These are phyloP conservation scores for Trichoderma atrobrunneum DNA, from an alignment of 2,329 filamentous ascomycete species.

Conservation along the genomic window DNA sequence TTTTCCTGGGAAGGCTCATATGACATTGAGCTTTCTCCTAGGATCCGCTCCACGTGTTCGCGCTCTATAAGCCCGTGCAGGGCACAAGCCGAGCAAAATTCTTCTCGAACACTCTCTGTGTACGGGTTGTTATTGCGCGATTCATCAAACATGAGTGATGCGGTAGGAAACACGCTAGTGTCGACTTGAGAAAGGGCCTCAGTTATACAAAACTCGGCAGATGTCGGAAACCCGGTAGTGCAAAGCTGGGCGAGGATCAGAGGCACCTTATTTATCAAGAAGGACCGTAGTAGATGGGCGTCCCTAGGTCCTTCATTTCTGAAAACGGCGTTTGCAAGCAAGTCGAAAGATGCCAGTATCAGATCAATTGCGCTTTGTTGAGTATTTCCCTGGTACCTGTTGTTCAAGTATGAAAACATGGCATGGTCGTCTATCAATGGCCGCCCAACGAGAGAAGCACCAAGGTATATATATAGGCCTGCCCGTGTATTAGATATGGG, in stretches of 20 bases:
- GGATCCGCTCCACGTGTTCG: slow-evolving; percentile 70
- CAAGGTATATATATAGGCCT: slow-evolving; percentile 81
- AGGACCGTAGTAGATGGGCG: slow-evolving; percentile 78
- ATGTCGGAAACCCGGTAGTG: slow-evolving; percentile 69
- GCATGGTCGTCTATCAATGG: slow-evolving; percentile 79
- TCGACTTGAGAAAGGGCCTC: slow-evolving; percentile 78
- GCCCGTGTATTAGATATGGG: slow-evolving; percentile 73
- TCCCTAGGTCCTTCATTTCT: slow-evolving; percentile 53
- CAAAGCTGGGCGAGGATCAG: slow-evolving; percentile 52
- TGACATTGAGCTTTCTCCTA: slow-evolving; percentile 82
- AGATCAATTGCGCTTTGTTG: slow-evolving; percentile 77
- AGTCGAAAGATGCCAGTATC: slow-evolving; percentile 84
- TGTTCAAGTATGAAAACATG: slow-evolving; percentile 77
- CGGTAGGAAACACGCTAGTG: slow-evolving; percentile 68
- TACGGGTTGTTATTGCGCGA: slow-evolving; percentile 56
- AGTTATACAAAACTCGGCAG: slow-evolving; percentile 65
- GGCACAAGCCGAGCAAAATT: slow-evolving; percentile 89
- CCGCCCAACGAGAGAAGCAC: slow-evolving; percentile 73
- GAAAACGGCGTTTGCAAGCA: slow-evolving; percentile 83
- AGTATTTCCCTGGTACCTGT: slow-evolving; percentile 80
- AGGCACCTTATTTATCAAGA: slow-evolving; percentile 69
- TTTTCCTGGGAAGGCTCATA: slow-evolving; percentile 70
- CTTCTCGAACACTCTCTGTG: slow-evolving; percentile 58
- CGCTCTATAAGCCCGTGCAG: slow-evolving; percentile 81
- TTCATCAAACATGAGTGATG: slow-evolving; percentile 58